Evolutionary conservation across 805 yeast genomes (phyloP), one percentile per base, ranked within the genome.

Genomic region (Cyberlindnera saturnus): DNA sequence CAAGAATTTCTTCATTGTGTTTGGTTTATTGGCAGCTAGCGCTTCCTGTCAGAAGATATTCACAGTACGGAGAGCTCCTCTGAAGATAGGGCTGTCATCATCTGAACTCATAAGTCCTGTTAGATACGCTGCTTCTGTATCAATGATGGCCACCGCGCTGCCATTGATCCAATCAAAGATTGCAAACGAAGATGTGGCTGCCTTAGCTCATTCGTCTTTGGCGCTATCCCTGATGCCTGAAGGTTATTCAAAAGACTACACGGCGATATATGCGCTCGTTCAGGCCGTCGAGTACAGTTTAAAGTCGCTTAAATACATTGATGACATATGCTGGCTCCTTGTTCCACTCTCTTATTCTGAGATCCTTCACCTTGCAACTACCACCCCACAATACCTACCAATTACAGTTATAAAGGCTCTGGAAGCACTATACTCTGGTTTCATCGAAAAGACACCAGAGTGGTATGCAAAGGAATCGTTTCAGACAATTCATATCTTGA

Each of bases 381-480:
- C 39, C 6, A 42, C 16, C 9, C 59, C 61, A 6, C 42, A 41
- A n/a, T 30, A 42, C 10, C 32, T 51, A 3, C 56, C 60, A 16
- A 33, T 30, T 1, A 9, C 39, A 9, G 16, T 47, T 7, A 38
- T 39, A 5, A 39, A 28, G 13, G 5, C 44, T 1, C 32, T 45
- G 11, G 40, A 34, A 6, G 42, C 28, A 23, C 28, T 50, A n/a
- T 43, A 46, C 16, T 23, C 33, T 4, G 57, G 46, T 3, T 29
- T 53, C 3, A 34, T 53, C 17, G 55, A 52, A 16, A 18, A 17
- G 0, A 52, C 42, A 34, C 56, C 57, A 5, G 19, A 14, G 6
- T 44, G 46, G 32, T 49, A 41, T 41, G 11, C 15, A 4, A 32
- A 23, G 15, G 41, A 48, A 3, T 48, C 53, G 54, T 48, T 52